Base-by-base conservation (phyloP, 164 flowering plant species). In the Dillenia suffruticosa region DNA sequence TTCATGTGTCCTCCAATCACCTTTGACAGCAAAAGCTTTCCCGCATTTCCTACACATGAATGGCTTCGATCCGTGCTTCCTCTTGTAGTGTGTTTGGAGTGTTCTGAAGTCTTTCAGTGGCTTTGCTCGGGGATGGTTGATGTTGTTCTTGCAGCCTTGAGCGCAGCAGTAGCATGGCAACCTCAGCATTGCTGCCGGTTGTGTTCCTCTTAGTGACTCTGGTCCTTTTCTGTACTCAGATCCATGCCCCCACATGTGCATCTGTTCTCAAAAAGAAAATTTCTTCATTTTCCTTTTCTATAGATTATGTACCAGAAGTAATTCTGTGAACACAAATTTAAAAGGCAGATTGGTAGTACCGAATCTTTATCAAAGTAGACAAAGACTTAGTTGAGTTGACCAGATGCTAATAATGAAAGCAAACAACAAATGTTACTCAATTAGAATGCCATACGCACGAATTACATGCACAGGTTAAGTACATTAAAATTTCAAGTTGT, bases 221-320 rank as follows among this genome's bases (percentile, higher is more conserved):
- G 95, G 82, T 51, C 95, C 91, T 74, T 78, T 85, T 48, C 95
- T 78, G 50, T 73, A 88, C 58, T 85, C 82, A 9, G 91, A 85
- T 56, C 95, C 95, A 63, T 88, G 91, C 53, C 95, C 91, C 95
- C 91, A 88, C 95, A 86, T 88, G 62, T 88, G 95, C 95, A 88
- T 88, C 95, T 88, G 22, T 22, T 61, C 9, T 12, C 2, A 43
- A 52, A 62, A n/a, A 24, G 14, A 12, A 12, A 26, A 22, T 26
- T 10, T 56, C 22, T 19, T 24, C 10, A 56, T 24, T 43, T 43
- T 43, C 9, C 43, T 22, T 56, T 56, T 40, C 4, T 56, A 11
- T 32, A 4, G 40, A 32, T 32, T 6, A 32, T 32, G 40, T 32
- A 32, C 40, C 6, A 32, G 5, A 32, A 32, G 40, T 32, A 4